Percentiles rank a stretch among this genome's conserved stretches.
phyloP scores from a whole-genome alignment of 75 land plant species.

The Cunninghamia lanceolata region DNA sequence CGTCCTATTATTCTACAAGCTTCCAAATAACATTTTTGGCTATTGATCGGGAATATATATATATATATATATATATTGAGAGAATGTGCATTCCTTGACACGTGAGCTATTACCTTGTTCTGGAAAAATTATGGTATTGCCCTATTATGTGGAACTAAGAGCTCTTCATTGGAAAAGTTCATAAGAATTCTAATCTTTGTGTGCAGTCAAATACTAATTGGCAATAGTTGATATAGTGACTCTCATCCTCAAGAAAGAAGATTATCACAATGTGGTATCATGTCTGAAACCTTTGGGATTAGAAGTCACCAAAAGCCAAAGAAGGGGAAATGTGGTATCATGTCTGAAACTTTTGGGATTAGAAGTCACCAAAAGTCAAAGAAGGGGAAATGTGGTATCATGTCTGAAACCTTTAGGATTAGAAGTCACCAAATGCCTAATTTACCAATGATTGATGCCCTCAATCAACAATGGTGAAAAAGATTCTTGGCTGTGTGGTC shows the following conservation, averaged over 20 bases:
- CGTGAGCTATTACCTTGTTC: too few relatives aligned
- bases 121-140: too few relatives aligned
- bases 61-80: too few relatives aligned
- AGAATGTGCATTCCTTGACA: too few relatives aligned
- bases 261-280: background rate
- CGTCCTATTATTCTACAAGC: too few relatives aligned
- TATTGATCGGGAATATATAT: too few relatives aligned
- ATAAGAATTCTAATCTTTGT: background rate
- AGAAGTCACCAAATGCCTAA: background rate
- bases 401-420: background rate
- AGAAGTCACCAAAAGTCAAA: background rate
- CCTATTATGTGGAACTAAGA: background rate
- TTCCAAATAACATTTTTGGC: too few relatives aligned
- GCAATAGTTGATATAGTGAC: too few relatives aligned
- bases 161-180: background rate
- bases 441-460: too few relatives aligned
- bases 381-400: background rate
- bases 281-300: background rate
- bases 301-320: background rate
- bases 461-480: too few relatives aligned
- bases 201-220: background rate
- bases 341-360: background rate
- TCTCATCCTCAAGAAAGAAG: background rate
- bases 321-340: background rate
- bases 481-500: too few relatives aligned